A percentile compares a stretch with the other conserved stretches of the same genome.
These are phyloP conservation scores for Botryotinia narcissicola DNA, from an alignment of 2,329 filamentous ascomycete genomes.

Conservation along the genomic window DNA sequence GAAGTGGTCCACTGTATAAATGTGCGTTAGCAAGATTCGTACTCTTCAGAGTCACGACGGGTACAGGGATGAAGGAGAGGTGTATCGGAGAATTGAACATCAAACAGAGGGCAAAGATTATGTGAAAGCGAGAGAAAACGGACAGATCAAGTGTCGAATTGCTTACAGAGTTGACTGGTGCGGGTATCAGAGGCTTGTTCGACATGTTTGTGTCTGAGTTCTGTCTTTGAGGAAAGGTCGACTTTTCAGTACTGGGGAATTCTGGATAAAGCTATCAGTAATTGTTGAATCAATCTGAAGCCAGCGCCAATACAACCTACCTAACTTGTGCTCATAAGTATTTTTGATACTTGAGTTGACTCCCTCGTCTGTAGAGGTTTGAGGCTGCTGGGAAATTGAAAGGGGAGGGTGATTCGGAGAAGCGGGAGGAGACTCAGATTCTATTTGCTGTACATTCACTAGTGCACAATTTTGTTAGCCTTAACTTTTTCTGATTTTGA, in stretches of 20 bases:
- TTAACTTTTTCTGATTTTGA: neutral
- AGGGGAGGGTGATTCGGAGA: no score
- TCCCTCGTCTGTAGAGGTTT: neutral
- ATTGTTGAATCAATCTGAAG: neutral
- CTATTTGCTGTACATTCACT: conserved; percentile 2
- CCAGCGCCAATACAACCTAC: neutral
- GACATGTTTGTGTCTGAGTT: conserved; percentile 9
- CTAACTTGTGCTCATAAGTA: neutral
- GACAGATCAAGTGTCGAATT: neutral
- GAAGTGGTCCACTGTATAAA: conserved; percentile 11
- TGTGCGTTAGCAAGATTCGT: neutral
- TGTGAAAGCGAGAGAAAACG: neutral
- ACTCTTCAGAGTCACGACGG: neutral
- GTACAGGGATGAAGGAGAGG: neutral
- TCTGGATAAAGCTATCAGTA: conserved; percentile 1
- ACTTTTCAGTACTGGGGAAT: neutral
- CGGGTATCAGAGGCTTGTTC: conserved; percentile 13
- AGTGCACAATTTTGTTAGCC: neutral
- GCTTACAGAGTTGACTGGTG: conserved; percentile 12
- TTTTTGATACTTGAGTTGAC: neutral
- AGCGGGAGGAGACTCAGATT: neutral
- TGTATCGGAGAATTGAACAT: neutral
- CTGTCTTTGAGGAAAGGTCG: neutral
- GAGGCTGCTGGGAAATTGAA: neutral
- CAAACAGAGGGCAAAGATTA: neutral